Percentiles rank a stretch among this genome's conserved stretches.
Conservation (phyloP, 768 basidiomycete species). For the Coprinopsis strossmayeri region DNA sequence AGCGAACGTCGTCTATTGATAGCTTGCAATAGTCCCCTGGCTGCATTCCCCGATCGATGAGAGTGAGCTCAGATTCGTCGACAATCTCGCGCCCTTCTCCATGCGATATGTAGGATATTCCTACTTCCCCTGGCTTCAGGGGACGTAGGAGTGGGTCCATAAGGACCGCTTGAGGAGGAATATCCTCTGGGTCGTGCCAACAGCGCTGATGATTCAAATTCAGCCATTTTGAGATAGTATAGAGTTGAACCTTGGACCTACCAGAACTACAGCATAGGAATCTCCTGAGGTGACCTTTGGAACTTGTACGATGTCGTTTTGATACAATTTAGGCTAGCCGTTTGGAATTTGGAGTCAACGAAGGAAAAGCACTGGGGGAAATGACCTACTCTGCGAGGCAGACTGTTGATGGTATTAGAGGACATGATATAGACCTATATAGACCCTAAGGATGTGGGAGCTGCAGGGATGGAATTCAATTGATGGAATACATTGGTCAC, state of each 20-base stretch:
- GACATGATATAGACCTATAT: no score
- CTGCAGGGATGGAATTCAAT: no score
- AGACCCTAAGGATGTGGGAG: no score
- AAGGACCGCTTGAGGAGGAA: conserved; percentile 34
- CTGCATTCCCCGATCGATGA: conserved; percentile 73
- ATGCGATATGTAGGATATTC: conserved; percentile 59
- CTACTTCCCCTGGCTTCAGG: conserved; percentile 74
- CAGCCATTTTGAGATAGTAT: neutral
- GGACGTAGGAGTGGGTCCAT: conserved; percentile 70
- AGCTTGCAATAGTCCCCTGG: conserved; percentile 81
- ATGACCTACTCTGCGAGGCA: no score
- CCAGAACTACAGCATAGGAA: conserved; percentile 60
- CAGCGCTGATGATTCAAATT: conserved; percentile 49
- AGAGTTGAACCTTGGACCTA: conserved; percentile 22
- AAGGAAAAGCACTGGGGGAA: neutral
- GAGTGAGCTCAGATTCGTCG: conserved; percentile 56
- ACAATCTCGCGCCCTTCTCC: conserved; percentile 59
- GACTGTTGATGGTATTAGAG: no score
- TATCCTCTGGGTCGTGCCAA: conserved; percentile 84
- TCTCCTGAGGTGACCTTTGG: conserved; percentile 31
- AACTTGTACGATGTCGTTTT: conserved; percentile 53
- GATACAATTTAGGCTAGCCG: conserved; percentile 44
- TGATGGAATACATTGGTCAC: no score
- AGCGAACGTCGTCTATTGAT: conserved; percentile 62
- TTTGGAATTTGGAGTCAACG: neutral